phyloP scores from a whole-genome alignment of 164 flowering plant species.

The Tinospora cordifolia region DNA sequence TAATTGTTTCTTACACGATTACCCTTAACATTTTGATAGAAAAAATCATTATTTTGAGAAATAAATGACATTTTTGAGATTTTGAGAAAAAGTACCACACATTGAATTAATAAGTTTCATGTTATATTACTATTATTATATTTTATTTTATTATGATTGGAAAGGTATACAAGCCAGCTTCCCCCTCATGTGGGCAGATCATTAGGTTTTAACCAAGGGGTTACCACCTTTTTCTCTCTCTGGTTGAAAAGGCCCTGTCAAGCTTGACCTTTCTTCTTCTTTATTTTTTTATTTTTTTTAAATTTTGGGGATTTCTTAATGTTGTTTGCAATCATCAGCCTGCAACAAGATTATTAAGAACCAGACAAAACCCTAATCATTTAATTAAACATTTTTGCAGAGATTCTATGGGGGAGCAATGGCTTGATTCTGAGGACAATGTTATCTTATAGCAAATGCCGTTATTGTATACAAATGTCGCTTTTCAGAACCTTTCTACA shows the following conservation, averaged over 20 bases:
- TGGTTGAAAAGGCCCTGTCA: background rate
- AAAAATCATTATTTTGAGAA: too few species aligned
- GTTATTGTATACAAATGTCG: background rate
- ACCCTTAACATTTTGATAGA: too few species aligned
- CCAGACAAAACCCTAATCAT: background rate
- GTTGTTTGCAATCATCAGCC: conserved; percentile 2
- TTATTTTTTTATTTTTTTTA: too few species aligned
- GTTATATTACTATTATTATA: too few species aligned
- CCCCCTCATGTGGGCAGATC: too few species aligned
- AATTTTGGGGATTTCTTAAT: background rate
- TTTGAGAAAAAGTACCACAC: too few species aligned
- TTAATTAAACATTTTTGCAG: background rate
- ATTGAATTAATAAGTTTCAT: too few species aligned
- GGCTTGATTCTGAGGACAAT: background rate
- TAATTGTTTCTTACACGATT: too few species aligned
- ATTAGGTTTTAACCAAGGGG: too few species aligned
- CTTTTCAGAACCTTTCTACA: background rate
- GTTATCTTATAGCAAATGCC: background rate
- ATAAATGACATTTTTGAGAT: too few species aligned
- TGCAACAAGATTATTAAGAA: background rate
- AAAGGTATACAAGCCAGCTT: too few species aligned
- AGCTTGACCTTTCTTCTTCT: conserved; percentile 1
- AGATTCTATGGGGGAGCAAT: background rate
- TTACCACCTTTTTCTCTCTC: background rate
- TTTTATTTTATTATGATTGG: too few species aligned